Conservation (phyloP, 202 grass and related monocot species). For the Cymbopogon flexuosus region DNA sequence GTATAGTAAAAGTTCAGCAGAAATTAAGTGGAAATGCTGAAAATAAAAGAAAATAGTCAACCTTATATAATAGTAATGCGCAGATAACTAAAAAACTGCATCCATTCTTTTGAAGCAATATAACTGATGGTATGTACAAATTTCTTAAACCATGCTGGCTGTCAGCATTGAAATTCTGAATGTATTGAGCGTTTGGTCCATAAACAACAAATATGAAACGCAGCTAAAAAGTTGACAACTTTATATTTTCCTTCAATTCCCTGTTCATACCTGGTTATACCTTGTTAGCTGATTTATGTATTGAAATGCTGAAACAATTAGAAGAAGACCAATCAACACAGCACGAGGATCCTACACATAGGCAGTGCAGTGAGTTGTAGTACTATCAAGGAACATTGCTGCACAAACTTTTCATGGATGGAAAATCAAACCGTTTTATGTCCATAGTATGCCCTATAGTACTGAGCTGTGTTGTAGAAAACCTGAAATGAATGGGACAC, state of each 20-base stretch:
- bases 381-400: background rate
- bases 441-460: slow-evolving; percentile 70
- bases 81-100: background rate
- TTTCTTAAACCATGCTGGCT: background rate
- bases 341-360: slow-evolving; percentile 72
- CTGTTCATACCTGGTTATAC: slow-evolving; percentile 70
- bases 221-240: background rate
- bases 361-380: background rate
- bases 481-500: slow-evolving; percentile 42
- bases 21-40: background rate
- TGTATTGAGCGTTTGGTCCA: slow-evolving; percentile 1
- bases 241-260: background rate
- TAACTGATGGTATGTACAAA: background rate
- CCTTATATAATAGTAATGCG: background rate
- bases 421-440: slow-evolving; percentile 54
- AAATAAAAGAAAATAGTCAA: background rate
- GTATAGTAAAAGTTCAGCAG: background rate
- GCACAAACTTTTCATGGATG: background rate
- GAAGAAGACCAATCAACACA: slow-evolving; percentile 80
- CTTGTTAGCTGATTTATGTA: slow-evolving; percentile 81
- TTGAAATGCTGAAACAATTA: slow-evolving; percentile 70
- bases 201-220: slow-evolving; percentile 2
- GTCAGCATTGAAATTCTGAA: background rate
- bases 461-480: slow-evolving; percentile 83
- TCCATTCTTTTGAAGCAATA: background rate